Base-by-base conservation (phyloP, 257 asterid genomes). In the Misopates orontium region DNA sequence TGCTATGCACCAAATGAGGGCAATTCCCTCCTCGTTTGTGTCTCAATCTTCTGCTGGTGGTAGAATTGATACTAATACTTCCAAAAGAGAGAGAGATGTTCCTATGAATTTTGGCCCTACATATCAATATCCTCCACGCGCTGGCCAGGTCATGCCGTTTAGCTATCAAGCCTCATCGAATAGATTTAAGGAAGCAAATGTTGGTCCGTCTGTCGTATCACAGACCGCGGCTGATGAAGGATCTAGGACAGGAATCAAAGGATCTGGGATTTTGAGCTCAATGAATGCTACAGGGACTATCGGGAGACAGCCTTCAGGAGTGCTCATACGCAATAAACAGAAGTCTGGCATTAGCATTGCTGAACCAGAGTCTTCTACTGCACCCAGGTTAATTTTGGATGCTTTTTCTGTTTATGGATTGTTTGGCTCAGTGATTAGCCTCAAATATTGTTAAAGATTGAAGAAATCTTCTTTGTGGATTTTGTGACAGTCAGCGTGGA, bases 181-280 rank as follows among this genome's bases (percentile, higher is more conserved):
- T 77, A 86, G 86, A 81, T 82, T 82, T 40, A 84, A 76, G 58
- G 98, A 88, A n/a, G 25, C 84, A n/a, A 85, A 79, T 60, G 72
- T 75, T 51, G 86, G 85, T 19, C 80, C 87, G 59, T 76, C 90
- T 36, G 64, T 76, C 18, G 61, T 82, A 55, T 86, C 95, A 20
- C 91, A 83, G 76, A 85, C 84, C 24, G 95, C 96, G 20, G 98
- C 97, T 45, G 98, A 91, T 82, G 98, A 91, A 82, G 98, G 98
- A 49, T 91, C 98, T 10, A 84, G 98, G 69, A 91, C 98, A 8
- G 97, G 98, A 58, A 87, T 91, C 51, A 91, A 87, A 79, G 96
- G 97, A 22, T 81, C 92, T 0, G 92, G 95, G 69, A 36, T 85
- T 59, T 81, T 87, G 75, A 85, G 82, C 77, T 82, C 98, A 20